Evolutionary conservation across 2,329 filamentous ascomycete species (phyloP), one percentile per base, ranked within the genome.

Genomic region (Ophiosphaerella korrae): DNA sequence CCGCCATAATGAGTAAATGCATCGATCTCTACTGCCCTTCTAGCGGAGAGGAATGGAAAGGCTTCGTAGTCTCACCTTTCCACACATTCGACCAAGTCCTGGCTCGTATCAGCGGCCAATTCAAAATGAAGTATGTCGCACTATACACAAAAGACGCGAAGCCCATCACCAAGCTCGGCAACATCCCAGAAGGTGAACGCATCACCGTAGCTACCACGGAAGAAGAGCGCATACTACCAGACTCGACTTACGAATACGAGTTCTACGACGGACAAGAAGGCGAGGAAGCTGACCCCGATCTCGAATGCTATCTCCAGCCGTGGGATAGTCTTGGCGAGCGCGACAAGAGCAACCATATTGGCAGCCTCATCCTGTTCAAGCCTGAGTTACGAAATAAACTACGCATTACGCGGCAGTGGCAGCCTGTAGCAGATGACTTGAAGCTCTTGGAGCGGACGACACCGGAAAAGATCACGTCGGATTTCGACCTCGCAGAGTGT

Each of bases 251-350:
- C 1, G 51, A 44, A 3, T 55, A 45, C n/a, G 37, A 43, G 0
- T 6, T 57, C 4, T 60, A 60, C 26, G 38, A 42, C 4, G 57
- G 57, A 2, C 46, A 57, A 7, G 57, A 60, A 8, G 47, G 44
- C 2, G 48, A 50, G 1, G 54, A 57, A n/a, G 42, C 55, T 0
- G 49, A 52, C 13, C 31, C 35, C 0, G 46, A 54, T 16, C 23
- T 26, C 1, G 55, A 58, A 0, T 42, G 47, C 1, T 53, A 39
- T 8, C 47, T 42, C 0, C 44, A 48, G 1, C 23, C 37, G 2
- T 58, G 56, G 56, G 48, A 48, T 8, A 45, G 49, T 6, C 42
- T 55, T 3, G 45, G 46, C 11, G 57, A 60, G 9, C 34, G 21
- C 16, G 57, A 60, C 14, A 60, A 53, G 26, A 45, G 46, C 29